phyloP scores from a whole-genome alignment of 495 filamentous ascomycete species.

The Cercophora newfieldiana region DNA sequence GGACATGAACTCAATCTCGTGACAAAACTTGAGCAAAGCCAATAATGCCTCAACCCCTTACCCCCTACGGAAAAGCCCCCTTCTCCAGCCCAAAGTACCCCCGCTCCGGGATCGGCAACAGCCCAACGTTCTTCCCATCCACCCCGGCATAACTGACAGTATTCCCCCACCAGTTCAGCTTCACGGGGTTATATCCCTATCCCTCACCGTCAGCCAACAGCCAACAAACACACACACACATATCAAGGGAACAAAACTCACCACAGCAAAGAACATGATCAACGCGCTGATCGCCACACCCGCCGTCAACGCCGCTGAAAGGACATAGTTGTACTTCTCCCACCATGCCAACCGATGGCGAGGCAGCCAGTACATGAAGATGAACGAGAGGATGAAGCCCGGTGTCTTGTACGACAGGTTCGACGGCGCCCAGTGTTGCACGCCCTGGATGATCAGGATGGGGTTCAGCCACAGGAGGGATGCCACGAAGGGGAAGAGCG shows the following conservation, averaged over 20 bases:
- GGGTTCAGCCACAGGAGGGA: constrained; percentile 35
- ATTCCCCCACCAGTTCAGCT: constrained; percentile 65
- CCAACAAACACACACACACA: neutral
- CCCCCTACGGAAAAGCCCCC: constrained; percentile 38
- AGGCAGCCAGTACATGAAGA: constrained; percentile 35
- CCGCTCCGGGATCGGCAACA: constrained; percentile 33
- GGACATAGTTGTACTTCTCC: constrained; percentile 65
- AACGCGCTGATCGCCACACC: constrained; percentile 61
- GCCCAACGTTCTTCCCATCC: constrained; percentile 30
- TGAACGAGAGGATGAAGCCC: constrained; percentile 31
- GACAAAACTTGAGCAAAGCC: no score
- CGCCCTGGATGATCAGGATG: constrained; percentile 34
- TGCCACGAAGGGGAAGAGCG: constrained; percentile 31
- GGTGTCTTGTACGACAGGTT: constrained; percentile 37
- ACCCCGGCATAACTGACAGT: constrained; percentile 38
- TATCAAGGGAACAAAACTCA: neutral
- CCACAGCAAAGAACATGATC: constrained; percentile 63
- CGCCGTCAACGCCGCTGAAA: constrained; percentile 60
- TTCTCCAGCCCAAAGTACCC: constrained; percentile 42
- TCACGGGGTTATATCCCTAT: constrained; percentile 43
- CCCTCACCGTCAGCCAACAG: neutral
- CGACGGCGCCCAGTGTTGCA: constrained; percentile 37
- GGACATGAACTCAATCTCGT: no score
- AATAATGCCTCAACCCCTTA: no score
- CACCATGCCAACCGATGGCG: constrained; percentile 30